A percentile compares a stretch with the other conserved stretches of the same genome.
Evolutionary conservation across 768 basidiomycete genomes (phyloP).

Genomic region (Mycena crocata): DNA sequence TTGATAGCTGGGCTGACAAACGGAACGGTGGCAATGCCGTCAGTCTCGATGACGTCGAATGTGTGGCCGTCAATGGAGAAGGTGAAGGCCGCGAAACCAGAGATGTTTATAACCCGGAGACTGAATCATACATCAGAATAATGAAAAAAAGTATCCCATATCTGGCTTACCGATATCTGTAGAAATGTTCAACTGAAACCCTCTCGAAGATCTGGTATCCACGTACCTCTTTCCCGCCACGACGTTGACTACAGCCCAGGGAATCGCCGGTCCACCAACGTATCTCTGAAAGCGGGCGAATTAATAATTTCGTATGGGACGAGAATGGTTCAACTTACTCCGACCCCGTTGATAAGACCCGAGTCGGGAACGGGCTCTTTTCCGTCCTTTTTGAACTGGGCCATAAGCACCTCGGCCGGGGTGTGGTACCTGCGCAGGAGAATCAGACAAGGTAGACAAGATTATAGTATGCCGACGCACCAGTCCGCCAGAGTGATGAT

Average conservation of each 20-base stretch:
- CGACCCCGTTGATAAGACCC: constrained; percentile 21
- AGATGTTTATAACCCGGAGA: background rate
- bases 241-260: background rate
- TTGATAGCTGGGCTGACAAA: background rate
- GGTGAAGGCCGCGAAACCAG: background rate
- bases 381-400: constrained; percentile 37
- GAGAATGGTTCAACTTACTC: constrained; percentile 1
- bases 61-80: background rate
- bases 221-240: background rate
- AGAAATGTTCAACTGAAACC: too few relatives aligned
- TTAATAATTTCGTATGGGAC: background rate
- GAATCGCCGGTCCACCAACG: background rate
- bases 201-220: too few relatives aligned
- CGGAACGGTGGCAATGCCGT: background rate
- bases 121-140: background rate
- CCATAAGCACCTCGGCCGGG: constrained; percentile 22
- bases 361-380: constrained; percentile 34
- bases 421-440: constrained; percentile 5
- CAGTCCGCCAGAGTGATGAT: constrained; percentile 42
- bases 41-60: background rate
- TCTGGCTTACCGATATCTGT: background rate
- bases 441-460: background rate
- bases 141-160: background rate
- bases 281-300: background rate
- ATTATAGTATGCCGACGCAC: background rate